phyloP scores from a whole-genome alignment of 148 eudicot species.

The Vaccinium macrocarpon region DNA sequence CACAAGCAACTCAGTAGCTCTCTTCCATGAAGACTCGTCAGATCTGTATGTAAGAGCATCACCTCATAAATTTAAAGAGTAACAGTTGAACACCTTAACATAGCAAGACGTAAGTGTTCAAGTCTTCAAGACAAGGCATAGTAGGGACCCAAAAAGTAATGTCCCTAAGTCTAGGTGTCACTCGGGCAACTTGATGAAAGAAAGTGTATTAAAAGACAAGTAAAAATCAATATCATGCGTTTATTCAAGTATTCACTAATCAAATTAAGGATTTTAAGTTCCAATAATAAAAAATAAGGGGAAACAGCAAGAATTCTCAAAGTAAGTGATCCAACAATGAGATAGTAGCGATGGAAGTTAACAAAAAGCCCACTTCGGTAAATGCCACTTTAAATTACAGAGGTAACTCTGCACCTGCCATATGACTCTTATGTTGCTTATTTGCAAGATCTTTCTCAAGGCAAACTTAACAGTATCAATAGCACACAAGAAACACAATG shows the following conservation, averaged over 20 bases:
- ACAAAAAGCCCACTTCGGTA: not conserved
- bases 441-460: too few relatives aligned
- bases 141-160: not conserved
- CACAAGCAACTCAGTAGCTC: conserved; percentile 66
- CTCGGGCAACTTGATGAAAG: not conserved
- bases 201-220: not conserved
- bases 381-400: not conserved
- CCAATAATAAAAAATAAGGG: not conserved
- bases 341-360: not conserved
- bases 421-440: too few relatives aligned
- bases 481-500: not conserved
- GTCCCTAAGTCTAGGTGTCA: not conserved
- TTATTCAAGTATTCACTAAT: not conserved
- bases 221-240: not conserved
- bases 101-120: not conserved
- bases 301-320: not conserved
- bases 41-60: conserved; percentile 39
- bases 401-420: not conserved
- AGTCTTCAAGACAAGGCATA: not conserved
- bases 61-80: not conserved
- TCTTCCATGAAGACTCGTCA: conserved; percentile 66
- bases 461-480: too few relatives aligned
- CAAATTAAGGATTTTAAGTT: not conserved
- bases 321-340: not conserved
- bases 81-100: not conserved